phyloP scores from a whole-genome alignment of 2,329 filamentous ascomycete genomes.

The Diaporthe citrichinensis region DNA sequence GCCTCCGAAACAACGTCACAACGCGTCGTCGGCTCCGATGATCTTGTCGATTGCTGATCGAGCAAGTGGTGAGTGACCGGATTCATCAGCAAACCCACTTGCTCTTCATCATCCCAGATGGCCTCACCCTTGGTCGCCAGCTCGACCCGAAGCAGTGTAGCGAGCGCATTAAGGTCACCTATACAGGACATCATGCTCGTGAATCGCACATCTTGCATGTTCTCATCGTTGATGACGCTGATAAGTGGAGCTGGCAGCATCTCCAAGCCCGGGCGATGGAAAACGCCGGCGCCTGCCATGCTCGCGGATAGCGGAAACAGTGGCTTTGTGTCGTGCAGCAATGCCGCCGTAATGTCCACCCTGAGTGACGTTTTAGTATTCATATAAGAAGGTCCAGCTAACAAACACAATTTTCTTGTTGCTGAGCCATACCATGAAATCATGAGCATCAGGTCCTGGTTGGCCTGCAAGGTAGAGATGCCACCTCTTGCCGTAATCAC shows the following conservation, averaged over 20 bases:
- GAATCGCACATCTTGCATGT: neutral
- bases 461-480: slow-evolving; percentile 3
- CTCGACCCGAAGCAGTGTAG: neutral
- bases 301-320: neutral
- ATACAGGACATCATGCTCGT: neutral
- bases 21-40: neutral
- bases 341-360: slow-evolving; percentile 14
- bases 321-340: slow-evolving; percentile 11
- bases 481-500: slow-evolving; percentile 9
- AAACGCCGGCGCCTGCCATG: neutral
- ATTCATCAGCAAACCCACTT: neutral
- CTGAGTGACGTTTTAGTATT: neutral
- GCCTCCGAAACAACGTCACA: neutral
- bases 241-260: neutral
- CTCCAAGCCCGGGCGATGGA: neutral
- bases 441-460: slow-evolving; percentile 14
- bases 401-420: neutral
- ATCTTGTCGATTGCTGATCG: neutral
- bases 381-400: neutral
- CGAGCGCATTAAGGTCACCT: neutral
- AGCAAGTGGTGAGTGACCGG: slow-evolving; percentile 9
- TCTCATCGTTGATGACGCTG: neutral
- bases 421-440: slow-evolving; percentile 3
- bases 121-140: neutral
- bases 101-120: slow-evolving; percentile 9